Evolutionary conservation across 257 asterid genomes (phyloP).

Genomic region (Fraxinus excelsior): DNA sequence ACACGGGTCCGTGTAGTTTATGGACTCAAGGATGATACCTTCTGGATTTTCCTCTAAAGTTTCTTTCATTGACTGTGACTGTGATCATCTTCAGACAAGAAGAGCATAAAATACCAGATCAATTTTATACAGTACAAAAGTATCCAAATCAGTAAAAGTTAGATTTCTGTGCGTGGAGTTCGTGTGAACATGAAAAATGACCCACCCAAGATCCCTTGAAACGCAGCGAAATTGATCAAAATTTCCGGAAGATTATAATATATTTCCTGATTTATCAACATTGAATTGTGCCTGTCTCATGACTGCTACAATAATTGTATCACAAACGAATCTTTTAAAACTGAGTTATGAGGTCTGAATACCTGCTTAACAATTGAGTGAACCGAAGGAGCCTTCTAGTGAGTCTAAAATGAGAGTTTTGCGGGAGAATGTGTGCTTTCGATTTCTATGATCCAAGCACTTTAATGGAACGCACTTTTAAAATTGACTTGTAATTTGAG

Average conservation of each 20-base stretch:
- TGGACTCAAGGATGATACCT: not conserved
- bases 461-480: not conserved
- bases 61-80: not conserved
- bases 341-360: no score
- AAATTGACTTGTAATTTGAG: not conserved
- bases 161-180: slow-evolving; percentile 2
- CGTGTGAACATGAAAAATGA: slow-evolving; percentile 17
- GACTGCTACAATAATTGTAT: not conserved
- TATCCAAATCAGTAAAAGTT: slow-evolving; percentile 10
- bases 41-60: not conserved
- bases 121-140: not conserved
- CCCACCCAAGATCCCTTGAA: slow-evolving; percentile 1
- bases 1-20: no score
- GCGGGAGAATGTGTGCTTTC: not conserved
- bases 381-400: no score
- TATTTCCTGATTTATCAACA: not conserved
- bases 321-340: no score
- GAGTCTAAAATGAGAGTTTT: not conserved
- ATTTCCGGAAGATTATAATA: no score
- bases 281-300: not conserved
- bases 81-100: not conserved
- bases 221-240: not conserved
- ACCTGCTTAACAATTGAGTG: no score
- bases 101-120: not conserved
- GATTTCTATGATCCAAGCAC: not conserved